Evolutionary conservation across 2,329 filamentous ascomycete species (phyloP), one percentile per base, ranked within the genome.

Genomic region (Exophiala bonariae): DNA sequence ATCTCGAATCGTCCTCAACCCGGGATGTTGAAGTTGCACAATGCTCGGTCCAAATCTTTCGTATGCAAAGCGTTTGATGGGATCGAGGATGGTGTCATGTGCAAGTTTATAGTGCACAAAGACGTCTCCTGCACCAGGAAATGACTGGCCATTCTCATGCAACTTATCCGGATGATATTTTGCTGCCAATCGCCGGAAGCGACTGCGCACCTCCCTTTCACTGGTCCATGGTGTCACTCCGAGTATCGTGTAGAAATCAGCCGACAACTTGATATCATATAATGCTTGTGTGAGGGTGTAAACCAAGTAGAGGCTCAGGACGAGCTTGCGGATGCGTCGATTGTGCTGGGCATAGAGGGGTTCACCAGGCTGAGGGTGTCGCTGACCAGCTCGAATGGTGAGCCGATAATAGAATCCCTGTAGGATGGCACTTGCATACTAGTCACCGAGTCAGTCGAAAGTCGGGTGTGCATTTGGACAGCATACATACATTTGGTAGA

Each of bases 251-350:
- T 96, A 97, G 72, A 87, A 96, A 66, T 89, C 84, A 14, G 86
- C 83, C 1, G 77, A 73, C 35, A 78, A 73, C 54, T 82, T 85
- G 20, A 96, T 77, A 54, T 89, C 83, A 72, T 87, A 83, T 76
- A 95, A 88, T 61, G 89, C 86, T 71, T 97, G 92, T 72, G 91
- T 93, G 61, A 97, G 82, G 37, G 90, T 96, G 76, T 96, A 96
- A 56, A 86, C 71, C 30, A 97, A 87, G 72, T 97, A 99, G 51
- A 81, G 72, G 39, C 85, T 75, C 41, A 97, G 85, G 61, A 97
- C 88, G 58, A 85, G 74, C 63, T 92, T 85, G 66, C 93, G 84
- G 65, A 96, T 92, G 59, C 83, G 81, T 48, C 87, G 86, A 50
- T 89, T 85, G 72, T 97, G 88, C 47, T 79, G 77, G 54, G 78